Evolutionary conservation across 805 yeast genomes (phyloP).

Genomic region (Ogataea siamensis): DNA sequence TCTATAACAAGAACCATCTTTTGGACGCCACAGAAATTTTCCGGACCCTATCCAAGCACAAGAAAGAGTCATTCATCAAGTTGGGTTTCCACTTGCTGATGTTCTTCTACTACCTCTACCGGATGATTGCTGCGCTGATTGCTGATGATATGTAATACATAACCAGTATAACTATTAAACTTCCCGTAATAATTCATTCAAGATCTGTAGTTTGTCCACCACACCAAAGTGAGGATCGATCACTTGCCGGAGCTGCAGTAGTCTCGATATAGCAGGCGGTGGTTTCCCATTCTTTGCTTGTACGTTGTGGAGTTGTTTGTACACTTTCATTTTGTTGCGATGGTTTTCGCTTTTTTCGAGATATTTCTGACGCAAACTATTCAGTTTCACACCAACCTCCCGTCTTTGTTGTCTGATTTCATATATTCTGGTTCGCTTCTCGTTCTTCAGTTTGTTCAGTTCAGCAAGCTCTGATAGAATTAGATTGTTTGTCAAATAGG

Average conservation of each 20-base stretch:
- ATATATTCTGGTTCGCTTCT: slow-evolving; percentile 31
- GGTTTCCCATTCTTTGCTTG: not conserved
- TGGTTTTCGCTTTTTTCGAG: slow-evolving; percentile 16
- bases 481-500: slow-evolving; percentile 35
- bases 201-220: slow-evolving; percentile 27
- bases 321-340: slow-evolving; percentile 15
- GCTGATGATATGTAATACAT: slow-evolving; percentile 48
- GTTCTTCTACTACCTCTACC: slow-evolving; percentile 94
- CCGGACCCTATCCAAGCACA: slow-evolving; percentile 88
- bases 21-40: slow-evolving; percentile 97
- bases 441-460: slow-evolving; percentile 30
- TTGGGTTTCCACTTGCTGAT: slow-evolving; percentile 85
- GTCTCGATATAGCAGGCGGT: slow-evolving; percentile 16
- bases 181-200: slow-evolving; percentile 27
- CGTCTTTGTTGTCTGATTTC: slow-evolving; percentile 29
- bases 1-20: slow-evolving; percentile 74
- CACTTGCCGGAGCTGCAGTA: slow-evolving; percentile 19
- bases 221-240: slow-evolving; percentile 29
- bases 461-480: slow-evolving; percentile 31
- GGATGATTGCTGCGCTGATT: slow-evolving; percentile 92
- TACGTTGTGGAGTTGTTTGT: slow-evolving; percentile 18
- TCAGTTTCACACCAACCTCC: slow-evolving; percentile 21
- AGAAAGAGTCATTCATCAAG: slow-evolving; percentile 87
- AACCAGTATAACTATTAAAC: slow-evolving; percentile 8
- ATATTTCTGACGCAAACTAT: slow-evolving; percentile 19